Evolutionary conservation across 2,329 filamentous ascomycete species (phyloP).

Genomic region (Decorospora gaudefroyi): DNA sequence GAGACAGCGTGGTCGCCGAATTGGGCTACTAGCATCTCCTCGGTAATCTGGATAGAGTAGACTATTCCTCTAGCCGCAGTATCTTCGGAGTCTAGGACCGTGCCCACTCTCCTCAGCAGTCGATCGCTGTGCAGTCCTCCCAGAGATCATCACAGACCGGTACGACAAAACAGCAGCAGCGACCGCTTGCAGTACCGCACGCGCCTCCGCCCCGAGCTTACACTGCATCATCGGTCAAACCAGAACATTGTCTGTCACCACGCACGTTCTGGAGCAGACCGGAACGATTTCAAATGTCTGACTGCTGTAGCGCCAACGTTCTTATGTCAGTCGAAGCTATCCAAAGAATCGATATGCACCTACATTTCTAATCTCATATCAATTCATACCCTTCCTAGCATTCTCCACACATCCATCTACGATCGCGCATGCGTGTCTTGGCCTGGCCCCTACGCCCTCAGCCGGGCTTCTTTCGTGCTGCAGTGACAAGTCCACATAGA

Average conservation of each 20-base stretch:
- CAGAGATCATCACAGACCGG: background rate
- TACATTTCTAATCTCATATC: too few relatives aligned
- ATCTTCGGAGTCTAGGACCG: conserved; percentile 20
- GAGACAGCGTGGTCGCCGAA: conserved; percentile 9
- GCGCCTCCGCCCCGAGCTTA: background rate
- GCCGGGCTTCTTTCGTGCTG: conserved; percentile 1
- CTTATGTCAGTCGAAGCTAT: conserved; percentile 2
- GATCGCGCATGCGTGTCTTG: too few relatives aligned
- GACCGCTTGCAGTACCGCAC: background rate
- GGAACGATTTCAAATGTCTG: too few relatives aligned
- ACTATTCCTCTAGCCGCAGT: conserved; percentile 2
- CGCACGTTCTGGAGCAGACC: background rate
- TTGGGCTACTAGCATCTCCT: conserved; percentile 10
- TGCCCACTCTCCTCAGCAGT: conserved; percentile 12
- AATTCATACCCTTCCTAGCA: too few relatives aligned
- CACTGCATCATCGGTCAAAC: background rate
- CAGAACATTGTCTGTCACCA: background rate
- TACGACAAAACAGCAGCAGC: background rate
- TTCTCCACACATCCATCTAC: too few relatives aligned
- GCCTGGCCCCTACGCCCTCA: conserved; percentile 1
- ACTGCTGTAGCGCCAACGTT: too few relatives aligned
- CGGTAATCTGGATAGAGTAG: conserved; percentile 25
- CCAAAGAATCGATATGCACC: background rate
- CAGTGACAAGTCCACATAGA: conserved; percentile 2
- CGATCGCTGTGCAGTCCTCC: background rate